A percentile compares a stretch with the other conserved stretches of the same genome.
These are phyloP conservation scores for Euphorbia celastroides DNA, from an alignment of 441 rosid species.

Conservation along the genomic window DNA sequence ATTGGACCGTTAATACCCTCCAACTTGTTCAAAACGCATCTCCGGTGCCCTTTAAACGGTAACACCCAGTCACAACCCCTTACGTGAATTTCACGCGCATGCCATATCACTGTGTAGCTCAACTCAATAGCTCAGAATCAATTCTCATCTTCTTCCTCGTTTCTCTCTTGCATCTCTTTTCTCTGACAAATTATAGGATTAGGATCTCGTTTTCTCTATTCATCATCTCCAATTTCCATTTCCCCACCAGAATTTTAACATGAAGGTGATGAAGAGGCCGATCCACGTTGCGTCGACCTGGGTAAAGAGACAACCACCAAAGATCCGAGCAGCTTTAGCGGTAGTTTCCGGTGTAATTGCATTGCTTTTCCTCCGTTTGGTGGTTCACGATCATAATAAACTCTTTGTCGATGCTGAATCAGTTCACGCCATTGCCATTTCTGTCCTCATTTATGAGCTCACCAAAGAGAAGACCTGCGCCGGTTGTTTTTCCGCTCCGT, in stretches of 20 bases:
- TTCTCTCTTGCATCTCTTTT: neutral
- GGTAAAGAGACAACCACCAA: conserved; percentile 88
- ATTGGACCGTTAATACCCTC: too few relatives aligned
- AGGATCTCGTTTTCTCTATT: conserved; percentile 3
- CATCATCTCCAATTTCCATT: neutral
- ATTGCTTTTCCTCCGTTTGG: conserved; percentile 65
- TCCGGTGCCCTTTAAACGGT: too few relatives aligned
- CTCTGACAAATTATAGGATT: neutral
- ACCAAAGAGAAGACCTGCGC: conserved; percentile 90
- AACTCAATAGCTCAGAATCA: neutral
- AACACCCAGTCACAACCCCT: too few relatives aligned
- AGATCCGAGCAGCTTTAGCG: conserved; percentile 76
- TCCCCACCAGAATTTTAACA: neutral
- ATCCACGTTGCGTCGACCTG: conserved; percentile 73
- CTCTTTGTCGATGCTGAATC: conserved; percentile 95
- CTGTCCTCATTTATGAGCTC: conserved; percentile 85
- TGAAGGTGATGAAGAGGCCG: conserved; percentile 58
- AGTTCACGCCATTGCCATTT: conserved; percentile 85
- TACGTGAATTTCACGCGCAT: too few relatives aligned
- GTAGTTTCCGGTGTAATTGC: conserved; percentile 79
- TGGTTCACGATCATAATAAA: conserved; percentile 88
- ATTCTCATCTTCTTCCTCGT: neutral
- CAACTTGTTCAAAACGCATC: too few relatives aligned
- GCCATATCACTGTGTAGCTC: too few relatives aligned
- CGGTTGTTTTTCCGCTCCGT: too few relatives aligned